A percentile compares a stretch with the other conserved stretches of the same genome.
Evolutionary conservation across 2,329 filamentous ascomycete genomes (phyloP).

Genomic region (Anisogramma anomala): DNA sequence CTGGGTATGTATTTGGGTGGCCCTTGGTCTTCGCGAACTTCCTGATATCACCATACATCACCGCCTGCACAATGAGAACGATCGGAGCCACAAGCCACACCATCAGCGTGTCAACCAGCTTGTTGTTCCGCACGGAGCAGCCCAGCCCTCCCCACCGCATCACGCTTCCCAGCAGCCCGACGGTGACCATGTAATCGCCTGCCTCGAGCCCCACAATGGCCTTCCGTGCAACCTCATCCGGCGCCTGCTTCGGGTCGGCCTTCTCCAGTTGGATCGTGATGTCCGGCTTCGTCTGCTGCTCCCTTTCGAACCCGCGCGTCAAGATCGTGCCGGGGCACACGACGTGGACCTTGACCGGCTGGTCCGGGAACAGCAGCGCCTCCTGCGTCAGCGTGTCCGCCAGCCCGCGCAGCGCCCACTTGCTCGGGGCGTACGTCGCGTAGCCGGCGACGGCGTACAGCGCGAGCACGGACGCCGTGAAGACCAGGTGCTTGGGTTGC

Average conservation of each 20-base stretch:
- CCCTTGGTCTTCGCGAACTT: constrained; percentile 47
- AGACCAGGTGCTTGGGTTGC: constrained; percentile 66
- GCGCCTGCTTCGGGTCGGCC: constrained; percentile 66
- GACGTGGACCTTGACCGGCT: constrained; percentile 61
- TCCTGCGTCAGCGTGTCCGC: constrained; percentile 79
- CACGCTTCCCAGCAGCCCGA: constrained; percentile 57
- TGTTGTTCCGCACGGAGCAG: constrained; percentile 45
- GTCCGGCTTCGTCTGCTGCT: constrained; percentile 68
- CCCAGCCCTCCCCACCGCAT: constrained; percentile 55
- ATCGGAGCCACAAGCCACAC: constrained; percentile 41
- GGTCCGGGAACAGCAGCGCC: constrained; percentile 69
- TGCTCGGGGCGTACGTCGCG: constrained; percentile 68
- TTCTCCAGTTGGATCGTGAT: constrained; percentile 72
- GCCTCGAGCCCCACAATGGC: constrained; percentile 65
- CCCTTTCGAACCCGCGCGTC: constrained; percentile 60
- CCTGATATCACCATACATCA: constrained; percentile 46
- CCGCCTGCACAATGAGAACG: constrained; percentile 46
- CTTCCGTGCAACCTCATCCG: constrained; percentile 61
- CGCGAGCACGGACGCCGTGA: constrained; percentile 68
- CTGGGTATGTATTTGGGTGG: constrained; percentile 40
- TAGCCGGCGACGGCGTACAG: constrained; percentile 76
- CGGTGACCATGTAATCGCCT: constrained; percentile 69
- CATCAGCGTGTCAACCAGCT: constrained; percentile 47
- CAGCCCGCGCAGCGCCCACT: constrained; percentile 72
- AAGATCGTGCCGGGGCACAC: constrained; percentile 78